A percentile compares a stretch with the other conserved stretches of the same genome.
Conservation (phyloP, 148 eudicot species). For the Nepenthes mirabilis region DNA sequence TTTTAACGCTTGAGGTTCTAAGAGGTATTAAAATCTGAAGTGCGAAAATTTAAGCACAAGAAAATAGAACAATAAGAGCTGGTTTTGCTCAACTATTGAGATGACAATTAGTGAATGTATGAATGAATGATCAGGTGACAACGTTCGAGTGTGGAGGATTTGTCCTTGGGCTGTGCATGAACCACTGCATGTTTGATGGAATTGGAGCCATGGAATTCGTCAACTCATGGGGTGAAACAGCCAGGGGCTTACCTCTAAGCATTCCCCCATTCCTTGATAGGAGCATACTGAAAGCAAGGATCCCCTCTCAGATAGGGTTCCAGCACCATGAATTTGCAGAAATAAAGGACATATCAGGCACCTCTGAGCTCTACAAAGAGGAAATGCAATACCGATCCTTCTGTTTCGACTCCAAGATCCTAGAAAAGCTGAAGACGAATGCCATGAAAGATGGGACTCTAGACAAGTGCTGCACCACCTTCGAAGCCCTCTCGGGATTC, state of each 20-base stretch:
- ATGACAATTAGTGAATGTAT: too few relatives aligned
- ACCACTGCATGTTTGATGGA: constrained; percentile 47
- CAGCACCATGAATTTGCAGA: constrained; percentile 35
- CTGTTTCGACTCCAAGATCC: constrained; percentile 19
- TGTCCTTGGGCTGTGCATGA: constrained; percentile 32
- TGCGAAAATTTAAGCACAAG: too few relatives aligned
- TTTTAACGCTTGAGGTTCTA: too few relatives aligned
- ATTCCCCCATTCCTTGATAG: constrained; percentile 34
- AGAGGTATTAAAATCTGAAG: too few relatives aligned
- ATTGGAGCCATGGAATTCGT: constrained; percentile 44
- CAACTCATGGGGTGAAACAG: constrained; percentile 46
- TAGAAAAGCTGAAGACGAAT: constrained; percentile 22
- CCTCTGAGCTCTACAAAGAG: constrained; percentile 13
- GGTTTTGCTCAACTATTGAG: too few relatives aligned
- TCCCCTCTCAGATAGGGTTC: constrained; percentile 35
- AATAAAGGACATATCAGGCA: constrained; percentile 22
- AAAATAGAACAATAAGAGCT: too few relatives aligned
- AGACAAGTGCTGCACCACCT: constrained; percentile 34
- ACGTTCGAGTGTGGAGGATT: constrained; percentile 53
- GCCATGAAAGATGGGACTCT: constrained; percentile 26
- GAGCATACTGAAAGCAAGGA: constrained; percentile 21
- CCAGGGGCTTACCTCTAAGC: constrained; percentile 28
- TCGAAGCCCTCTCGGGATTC: constrained; percentile 40
- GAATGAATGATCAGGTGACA: constrained; percentile 27
- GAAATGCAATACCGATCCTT: constrained; percentile 29